These are phyloP conservation scores for Piper longum DNA, from an alignment of 164 flowering plant genomes.

Conservation along the genomic window DNA sequence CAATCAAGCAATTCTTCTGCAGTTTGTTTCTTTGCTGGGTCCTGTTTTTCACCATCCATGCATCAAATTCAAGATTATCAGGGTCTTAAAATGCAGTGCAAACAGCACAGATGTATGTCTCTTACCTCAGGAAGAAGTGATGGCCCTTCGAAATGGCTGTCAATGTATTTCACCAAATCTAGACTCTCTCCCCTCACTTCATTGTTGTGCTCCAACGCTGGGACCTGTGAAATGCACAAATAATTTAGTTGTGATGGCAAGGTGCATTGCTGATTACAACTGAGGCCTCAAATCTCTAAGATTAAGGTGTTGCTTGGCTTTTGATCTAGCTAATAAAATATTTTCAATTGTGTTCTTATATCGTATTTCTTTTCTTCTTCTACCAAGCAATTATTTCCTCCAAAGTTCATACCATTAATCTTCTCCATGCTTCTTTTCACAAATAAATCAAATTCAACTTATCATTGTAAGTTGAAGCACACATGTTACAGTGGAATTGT, in stretches of 20 bases:
- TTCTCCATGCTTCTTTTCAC: not conserved
- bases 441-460: not conserved
- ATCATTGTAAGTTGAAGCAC: not conserved
- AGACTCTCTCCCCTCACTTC: slow-evolving; percentile 71
- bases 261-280: not conserved
- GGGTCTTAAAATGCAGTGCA: not conserved
- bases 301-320: not conserved
- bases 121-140: slow-evolving; percentile 60
- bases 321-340: not conserved
- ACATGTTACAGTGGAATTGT: not conserved
- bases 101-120: not conserved
- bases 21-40: slow-evolving; percentile 48
- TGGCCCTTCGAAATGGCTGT: slow-evolving; percentile 69
- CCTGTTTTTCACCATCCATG: slow-evolving; percentile 20
- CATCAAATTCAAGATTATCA: no score
- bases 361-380: not conserved
- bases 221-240: slow-evolving; percentile 35
- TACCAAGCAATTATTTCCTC: not conserved
- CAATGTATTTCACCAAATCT: slow-evolving; percentile 63
- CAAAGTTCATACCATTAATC: not conserved
- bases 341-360: not conserved
- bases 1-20: slow-evolving; percentile 60
- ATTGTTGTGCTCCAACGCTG: slow-evolving; percentile 68
- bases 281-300: no score
- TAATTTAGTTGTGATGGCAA: not conserved